These are phyloP conservation scores for Talaromyces piceae DNA, from an alignment of 2,329 filamentous ascomycete species.

Conservation along the genomic window DNA sequence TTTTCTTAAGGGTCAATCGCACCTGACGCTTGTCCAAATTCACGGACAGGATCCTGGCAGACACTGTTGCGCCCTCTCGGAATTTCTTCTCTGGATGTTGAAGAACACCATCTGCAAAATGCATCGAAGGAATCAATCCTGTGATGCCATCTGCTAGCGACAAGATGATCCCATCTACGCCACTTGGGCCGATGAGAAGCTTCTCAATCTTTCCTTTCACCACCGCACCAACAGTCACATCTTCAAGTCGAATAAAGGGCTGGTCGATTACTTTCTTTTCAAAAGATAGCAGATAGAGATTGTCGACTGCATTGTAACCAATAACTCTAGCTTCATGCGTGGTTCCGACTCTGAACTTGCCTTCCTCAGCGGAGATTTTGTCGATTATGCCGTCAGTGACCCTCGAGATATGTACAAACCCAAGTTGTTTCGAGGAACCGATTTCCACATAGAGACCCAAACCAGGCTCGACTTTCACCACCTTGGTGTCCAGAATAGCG, in stretches of 20 bases:
- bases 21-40: constrained; percentile 69
- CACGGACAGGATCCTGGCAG: constrained; percentile 74
- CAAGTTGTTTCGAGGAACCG: constrained; percentile 57
- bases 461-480: constrained; percentile 70
- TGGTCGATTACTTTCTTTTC: constrained; percentile 78
- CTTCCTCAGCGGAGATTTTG: constrained; percentile 65
- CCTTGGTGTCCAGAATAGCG: constrained; percentile 65
- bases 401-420: constrained; percentile 91
- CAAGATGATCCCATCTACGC: constrained; percentile 72
- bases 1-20: constrained; percentile 88
- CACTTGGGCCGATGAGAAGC: constrained; percentile 68
- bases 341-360: constrained; percentile 69
- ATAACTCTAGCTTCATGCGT: constrained; percentile 75
- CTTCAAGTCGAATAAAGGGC: constrained; percentile 83
- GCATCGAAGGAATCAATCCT: constrained; percentile 80
- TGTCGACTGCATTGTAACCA: constrained; percentile 81
- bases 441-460: constrained; percentile 76
- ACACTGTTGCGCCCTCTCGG: constrained; percentile 75
- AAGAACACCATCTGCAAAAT: constrained; percentile 78
- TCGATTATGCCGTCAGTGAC: constrained; percentile 88
- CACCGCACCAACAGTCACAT: constrained; percentile 72
- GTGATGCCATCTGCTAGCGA: constrained; percentile 79
- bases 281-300: constrained; percentile 76
- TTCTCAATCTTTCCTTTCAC: constrained; percentile 81
- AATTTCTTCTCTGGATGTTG: constrained; percentile 97